Evolutionary conservation across 768 basidiomycete genomes (phyloP), one percentile per base, ranked within the genome.

Genomic region (Boletus sp.): DNA sequence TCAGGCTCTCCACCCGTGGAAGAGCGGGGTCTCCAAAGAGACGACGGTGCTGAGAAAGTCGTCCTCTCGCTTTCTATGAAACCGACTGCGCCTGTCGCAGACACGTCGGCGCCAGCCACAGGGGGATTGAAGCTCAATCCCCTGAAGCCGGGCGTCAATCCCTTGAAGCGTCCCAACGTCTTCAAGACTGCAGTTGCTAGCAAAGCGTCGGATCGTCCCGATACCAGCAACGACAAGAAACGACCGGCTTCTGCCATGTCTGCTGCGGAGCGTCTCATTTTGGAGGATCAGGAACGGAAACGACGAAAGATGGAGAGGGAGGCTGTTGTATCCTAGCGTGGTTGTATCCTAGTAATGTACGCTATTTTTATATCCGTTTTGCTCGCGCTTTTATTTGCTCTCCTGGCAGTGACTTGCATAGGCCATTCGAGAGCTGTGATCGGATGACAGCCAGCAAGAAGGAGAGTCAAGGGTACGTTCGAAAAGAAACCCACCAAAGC

Each of bases 201-300:
- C 1, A 69, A 77, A 44, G 53, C 68, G 30, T 59, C 67, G 60
- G 64, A 67, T 45, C 47, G 36, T 12, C 7, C 63, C 0, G 77
- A 73, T 10, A 68, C 72, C 57, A 63, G 57, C 11, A 80, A 78
- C 37, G 83, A 83, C 44, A 85, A 80, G 78, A 87, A 89, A 75
- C 80, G 86, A 40, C 64, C 81, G 6, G 82, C 81, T 11, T 76
- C 83, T 49, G 77, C 80, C 18, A 83, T 94, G 81, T 85, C 86
- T 63, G 91, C 90, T 28, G 90, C 90, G 15, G 95, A 98, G 72
- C 78, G 82, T 60, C 73, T 98, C 56, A 95, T 97, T 58, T 62
- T 86, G 56, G 96, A 98, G 76, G 94, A 97, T 30, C 90, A 91
- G 74, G 92, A 93, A 71, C 80, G 93, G 68, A 95, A 96, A 73